Evolutionary conservation across 306 rosid genomes (phyloP), one percentile per base, ranked within the genome.

Genomic region (Amphicarpaea edgeworthii): DNA sequence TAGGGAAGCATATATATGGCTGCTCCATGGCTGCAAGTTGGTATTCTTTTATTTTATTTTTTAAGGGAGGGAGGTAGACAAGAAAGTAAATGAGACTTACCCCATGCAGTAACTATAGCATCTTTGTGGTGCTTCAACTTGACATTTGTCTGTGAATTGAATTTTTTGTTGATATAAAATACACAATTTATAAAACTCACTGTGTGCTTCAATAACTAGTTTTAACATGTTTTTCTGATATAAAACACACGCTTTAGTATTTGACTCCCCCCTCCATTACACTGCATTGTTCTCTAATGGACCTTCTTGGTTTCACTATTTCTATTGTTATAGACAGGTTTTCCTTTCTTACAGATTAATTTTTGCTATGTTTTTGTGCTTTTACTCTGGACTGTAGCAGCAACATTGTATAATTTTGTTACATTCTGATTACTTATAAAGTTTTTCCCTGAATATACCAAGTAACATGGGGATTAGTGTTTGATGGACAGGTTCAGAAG

Each of bases 401-500:
- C 68, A 67, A 23, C 53, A 24, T 50, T 50, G 45, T 47, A 37
- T 57, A 26, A 40, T 50, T 24, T 42, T 50, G 41, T 24, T 51
- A 10, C 53, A 2, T 41, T 34, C 24, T 58, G 69, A 14, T 55
- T 41, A 6, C 4, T 17, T 0, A 2, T 9, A 14, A 4, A 7
- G 4, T 2, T 40, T 47, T n/a, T 19, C 26, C 54, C 34, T 67
- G 75, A 79, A 12, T 70, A 82, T 84, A 45, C 85, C 63, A 64
- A 76, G 53, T 84, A 77, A 79, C 83, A 49, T 59, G 54, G 72
- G 74, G 65, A 10, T 57, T 64, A 50, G 80, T 77, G 76, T 86
- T 88, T 58, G 67, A 85, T 86, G 85, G 81, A 73, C 93, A 95
- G 99, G 98, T 86, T 84, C 78, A 84, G 53, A 95, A 90, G 84